Evolutionary conservation across 148 eudicot species (phyloP).

Genomic region (Amaranthus palmeri): DNA sequence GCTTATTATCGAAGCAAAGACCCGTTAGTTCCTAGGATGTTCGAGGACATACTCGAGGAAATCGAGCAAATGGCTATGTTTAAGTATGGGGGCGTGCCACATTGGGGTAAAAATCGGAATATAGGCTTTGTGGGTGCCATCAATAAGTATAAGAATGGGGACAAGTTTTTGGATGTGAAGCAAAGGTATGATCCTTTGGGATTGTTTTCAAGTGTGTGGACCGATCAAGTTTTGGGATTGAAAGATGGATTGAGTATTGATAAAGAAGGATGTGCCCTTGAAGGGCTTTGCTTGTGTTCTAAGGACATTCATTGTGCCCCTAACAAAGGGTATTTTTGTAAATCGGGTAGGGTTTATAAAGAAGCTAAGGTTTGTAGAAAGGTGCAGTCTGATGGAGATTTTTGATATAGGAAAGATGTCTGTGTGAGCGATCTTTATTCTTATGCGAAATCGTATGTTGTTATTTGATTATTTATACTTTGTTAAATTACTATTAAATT

Average conservation of each 20-base stretch:
- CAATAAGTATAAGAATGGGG: constrained; percentile 41
- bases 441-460: no score
- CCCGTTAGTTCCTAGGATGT: constrained; percentile 51
- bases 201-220: constrained; percentile 76
- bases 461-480: no score
- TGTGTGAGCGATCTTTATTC: no score
- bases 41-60: constrained; percentile 61
- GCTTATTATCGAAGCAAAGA: constrained; percentile 69
- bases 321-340: constrained; percentile 57
- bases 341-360: constrained; percentile 48
- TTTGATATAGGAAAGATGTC: background rate
- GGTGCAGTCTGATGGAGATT: background rate
- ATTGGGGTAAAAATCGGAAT: constrained; percentile 92
- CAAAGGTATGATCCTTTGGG: constrained; percentile 59
- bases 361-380: constrained; percentile 65
- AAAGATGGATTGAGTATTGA: constrained; percentile 31
- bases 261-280: constrained; percentile 68
- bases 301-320: constrained; percentile 73
- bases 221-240: constrained; percentile 60
- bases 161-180: constrained; percentile 50
- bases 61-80: constrained; percentile 73
- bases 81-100: constrained; percentile 73
- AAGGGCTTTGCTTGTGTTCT: constrained; percentile 76
- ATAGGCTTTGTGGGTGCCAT: constrained; percentile 59
- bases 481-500: no score